Conservation (phyloP, 2,329 filamentous ascomycete species). For the Verticillium dahliae region DNA sequence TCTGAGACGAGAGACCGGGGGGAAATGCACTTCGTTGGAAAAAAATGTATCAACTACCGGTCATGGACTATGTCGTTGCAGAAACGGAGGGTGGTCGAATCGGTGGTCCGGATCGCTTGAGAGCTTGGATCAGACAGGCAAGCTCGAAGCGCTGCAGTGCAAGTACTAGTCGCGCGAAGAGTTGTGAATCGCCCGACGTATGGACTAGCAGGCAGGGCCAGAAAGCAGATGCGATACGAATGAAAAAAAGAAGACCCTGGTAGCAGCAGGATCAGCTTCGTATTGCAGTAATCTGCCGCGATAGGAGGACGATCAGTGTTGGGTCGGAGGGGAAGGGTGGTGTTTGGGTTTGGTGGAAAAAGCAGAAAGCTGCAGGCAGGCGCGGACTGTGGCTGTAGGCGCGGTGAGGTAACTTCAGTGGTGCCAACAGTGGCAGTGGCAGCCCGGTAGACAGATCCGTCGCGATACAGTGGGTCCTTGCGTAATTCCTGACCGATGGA, state of each 20-base stretch:
- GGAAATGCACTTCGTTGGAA: background rate
- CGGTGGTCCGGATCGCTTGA: background rate
- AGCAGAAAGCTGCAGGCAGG: background rate
- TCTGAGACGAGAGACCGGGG: background rate
- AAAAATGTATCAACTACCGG: background rate
- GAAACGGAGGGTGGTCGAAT: background rate
- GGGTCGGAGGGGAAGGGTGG: slow-evolving; percentile 8
- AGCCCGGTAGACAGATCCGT: background rate
- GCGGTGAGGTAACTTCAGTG: background rate
- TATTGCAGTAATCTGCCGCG: background rate
- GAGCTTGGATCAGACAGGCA: background rate
- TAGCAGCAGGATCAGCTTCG: background rate
- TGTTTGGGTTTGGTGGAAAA: background rate
- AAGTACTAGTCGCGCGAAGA: background rate
- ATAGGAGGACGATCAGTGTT: background rate
- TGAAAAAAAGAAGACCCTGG: background rate
- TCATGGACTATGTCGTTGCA: background rate
- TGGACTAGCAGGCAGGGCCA: background rate
- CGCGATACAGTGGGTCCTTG: slow-evolving; percentile 2
- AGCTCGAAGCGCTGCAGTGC: background rate
- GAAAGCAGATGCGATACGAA: background rate
- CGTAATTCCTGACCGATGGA: background rate
- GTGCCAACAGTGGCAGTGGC: background rate
- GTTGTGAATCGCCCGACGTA: background rate
- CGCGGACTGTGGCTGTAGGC: background rate